Conservation (phyloP, 164 flowering plant species). For the Macadamia integrifolia region DNA sequence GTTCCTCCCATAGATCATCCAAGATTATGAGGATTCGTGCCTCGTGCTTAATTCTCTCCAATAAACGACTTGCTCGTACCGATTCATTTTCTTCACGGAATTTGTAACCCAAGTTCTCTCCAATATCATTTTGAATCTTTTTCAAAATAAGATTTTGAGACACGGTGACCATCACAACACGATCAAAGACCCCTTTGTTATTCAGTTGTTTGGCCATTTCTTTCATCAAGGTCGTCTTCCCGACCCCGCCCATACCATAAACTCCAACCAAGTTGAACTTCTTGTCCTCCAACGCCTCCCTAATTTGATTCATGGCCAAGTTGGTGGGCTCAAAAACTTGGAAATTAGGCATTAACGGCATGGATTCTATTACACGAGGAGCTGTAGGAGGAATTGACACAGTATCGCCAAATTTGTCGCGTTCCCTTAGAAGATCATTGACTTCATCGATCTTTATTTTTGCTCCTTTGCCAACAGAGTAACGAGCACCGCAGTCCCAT, state of each 20-base stretch:
- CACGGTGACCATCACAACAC: constrained; percentile 14
- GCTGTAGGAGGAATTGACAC: background rate
- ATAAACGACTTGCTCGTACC: constrained; percentile 8
- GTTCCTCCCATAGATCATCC: constrained; percentile 30
- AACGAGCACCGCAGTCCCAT: background rate
- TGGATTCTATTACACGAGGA: background rate
- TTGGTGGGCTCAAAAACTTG: constrained; percentile 10
- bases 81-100: background rate
- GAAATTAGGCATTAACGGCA: background rate
- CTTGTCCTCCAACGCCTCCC: constrained; percentile 12
- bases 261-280: constrained; percentile 9
- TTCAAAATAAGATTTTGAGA: constrained; percentile 8
- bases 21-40: constrained; percentile 21
- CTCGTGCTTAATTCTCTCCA: constrained; percentile 4
- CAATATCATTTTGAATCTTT: constrained; percentile 16
- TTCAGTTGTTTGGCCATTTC: background rate
- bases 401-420: background rate
- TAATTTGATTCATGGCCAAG: constrained; percentile 1
- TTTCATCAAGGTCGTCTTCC: constrained; percentile 20
- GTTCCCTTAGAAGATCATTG: background rate
- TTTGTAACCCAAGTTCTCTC: constrained; percentile 5
- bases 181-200: constrained; percentile 7
- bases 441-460: background rate
- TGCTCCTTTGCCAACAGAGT: background rate
- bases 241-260: constrained; percentile 25